These are phyloP conservation scores for Boletus insuetus DNA, from an alignment of 768 basidiomycete species.

Conservation along the genomic window DNA sequence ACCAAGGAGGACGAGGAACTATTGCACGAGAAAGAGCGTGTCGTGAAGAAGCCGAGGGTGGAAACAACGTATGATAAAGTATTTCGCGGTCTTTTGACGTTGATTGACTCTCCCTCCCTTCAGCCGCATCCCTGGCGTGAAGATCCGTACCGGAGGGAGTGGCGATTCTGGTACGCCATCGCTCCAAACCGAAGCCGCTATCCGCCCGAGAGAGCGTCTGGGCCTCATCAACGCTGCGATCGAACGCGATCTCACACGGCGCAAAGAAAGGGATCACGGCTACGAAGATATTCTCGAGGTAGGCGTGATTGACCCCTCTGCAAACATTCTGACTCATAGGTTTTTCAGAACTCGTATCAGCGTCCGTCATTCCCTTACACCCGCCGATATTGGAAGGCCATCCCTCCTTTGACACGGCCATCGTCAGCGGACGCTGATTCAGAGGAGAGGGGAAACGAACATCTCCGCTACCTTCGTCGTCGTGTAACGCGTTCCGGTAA, in stretches of 20 bases:
- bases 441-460: constrained; percentile 25
- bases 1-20: constrained; percentile 71
- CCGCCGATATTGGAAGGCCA: constrained; percentile 64
- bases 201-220: constrained; percentile 67
- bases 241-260: constrained; percentile 60
- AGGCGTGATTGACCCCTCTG: constrained; percentile 16
- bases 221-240: constrained; percentile 49
- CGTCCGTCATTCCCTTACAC: constrained; percentile 53
- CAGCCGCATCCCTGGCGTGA: constrained; percentile 51
- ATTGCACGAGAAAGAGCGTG: constrained; percentile 67
- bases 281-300: constrained; percentile 92
- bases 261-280: constrained; percentile 71
- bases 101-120: background rate
- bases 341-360: constrained; percentile 66
- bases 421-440: constrained; percentile 23
- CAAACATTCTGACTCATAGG: constrained; percentile 2
- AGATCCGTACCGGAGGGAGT: constrained; percentile 49
- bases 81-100: background rate
- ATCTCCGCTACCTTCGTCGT: constrained; percentile 48
- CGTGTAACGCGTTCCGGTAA: constrained; percentile 85
- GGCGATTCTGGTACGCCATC: constrained; percentile 38
- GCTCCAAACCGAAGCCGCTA: constrained; percentile 43
- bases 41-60: constrained; percentile 55
- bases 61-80: constrained; percentile 14
- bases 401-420: constrained; percentile 40